Base-by-base conservation (phyloP, 2,329 filamentous ascomycete species). In the Mycogone perniciosa region DNA sequence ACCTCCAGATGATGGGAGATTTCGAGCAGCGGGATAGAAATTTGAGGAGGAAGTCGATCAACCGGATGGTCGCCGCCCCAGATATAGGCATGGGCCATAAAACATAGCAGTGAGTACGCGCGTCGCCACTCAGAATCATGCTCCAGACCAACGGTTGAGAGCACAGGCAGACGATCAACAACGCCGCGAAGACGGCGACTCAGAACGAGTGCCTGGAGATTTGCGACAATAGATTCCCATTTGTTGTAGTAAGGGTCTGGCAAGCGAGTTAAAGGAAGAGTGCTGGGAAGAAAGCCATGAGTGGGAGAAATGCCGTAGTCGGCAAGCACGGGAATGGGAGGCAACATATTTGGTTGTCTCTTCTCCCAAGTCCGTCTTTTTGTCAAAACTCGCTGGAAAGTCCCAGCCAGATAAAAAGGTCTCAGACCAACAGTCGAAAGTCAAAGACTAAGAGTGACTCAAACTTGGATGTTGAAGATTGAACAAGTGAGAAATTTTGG, bases 31-130 rank as follows among this genome's bases (percentile, higher is more conserved):
- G 93, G 93, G 31, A 91, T 80, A 5, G 92, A 89, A 56, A 99
- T 82, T 52, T 89, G 76, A 29, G 88, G 82, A 43, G 93, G 93
- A 46, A 99, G 71, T 48, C 77, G 76, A 64, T 95, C 90, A 58
- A 80, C 79, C 42, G 93, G 91, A 60, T 76, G 80, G 62, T 95
- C 87, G 67, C 89, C 92, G 63, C 89, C 89, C 93, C 93, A 99
- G 64, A 99, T 89, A 72, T 97, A 99, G 59, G 85, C 88, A 72
- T 99, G 92, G 34, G 90, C 81, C 70, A 97, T 89, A 71, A 97
- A 96, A 53, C 84, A 86, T 51, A 99, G 77, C 48, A 96, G 77
- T 53, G 87, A 86, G 72, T 97, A 97, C 56, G 93, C 93, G 62
- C 93, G 81, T 62, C 89, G 84, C 93, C 92, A 97, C 77, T 99